These are phyloP conservation scores for Trebouxia sp. DNA, from an alignment of 139 green algal species.

Conservation along the genomic window DNA sequence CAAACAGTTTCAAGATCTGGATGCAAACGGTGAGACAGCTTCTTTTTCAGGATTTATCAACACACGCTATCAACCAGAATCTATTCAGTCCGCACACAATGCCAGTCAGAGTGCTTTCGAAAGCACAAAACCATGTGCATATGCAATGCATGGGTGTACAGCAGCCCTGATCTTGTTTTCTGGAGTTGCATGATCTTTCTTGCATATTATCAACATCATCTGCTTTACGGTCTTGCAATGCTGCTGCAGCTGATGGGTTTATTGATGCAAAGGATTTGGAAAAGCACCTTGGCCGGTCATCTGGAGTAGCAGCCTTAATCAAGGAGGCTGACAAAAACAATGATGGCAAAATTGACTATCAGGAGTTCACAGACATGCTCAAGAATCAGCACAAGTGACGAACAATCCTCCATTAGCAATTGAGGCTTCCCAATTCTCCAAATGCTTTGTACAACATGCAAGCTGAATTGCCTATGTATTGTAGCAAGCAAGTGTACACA, in stretches of 20 bases:
- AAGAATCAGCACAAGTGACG: not conserved
- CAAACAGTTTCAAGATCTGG: not conserved
- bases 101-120: too few relatives aligned
- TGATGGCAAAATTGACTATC: slow-evolving; percentile 19
- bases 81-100: too few relatives aligned
- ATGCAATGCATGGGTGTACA: too few relatives aligned
- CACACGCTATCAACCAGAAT: too few relatives aligned
- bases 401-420: not conserved
- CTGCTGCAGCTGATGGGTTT: slow-evolving; percentile 14
- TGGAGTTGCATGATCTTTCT: too few relatives aligned
- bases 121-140: too few relatives aligned
- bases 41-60: not conserved
- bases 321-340: slow-evolving; percentile 25
- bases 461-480: not conserved
- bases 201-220: too few relatives aligned
- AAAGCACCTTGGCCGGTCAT: not conserved
- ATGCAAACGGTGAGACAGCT: not conserved
- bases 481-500: too few relatives aligned
- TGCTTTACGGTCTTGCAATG: not conserved
- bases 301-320: slow-evolving; percentile 5
- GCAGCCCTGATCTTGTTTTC: too few relatives aligned
- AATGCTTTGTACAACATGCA: not conserved
- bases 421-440: too few relatives aligned
- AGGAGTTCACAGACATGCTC: not conserved
- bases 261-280: slow-evolving; percentile 12